Conservation (phyloP, 73 alveolate species). For the Paraurostyla sp. region DNA sequence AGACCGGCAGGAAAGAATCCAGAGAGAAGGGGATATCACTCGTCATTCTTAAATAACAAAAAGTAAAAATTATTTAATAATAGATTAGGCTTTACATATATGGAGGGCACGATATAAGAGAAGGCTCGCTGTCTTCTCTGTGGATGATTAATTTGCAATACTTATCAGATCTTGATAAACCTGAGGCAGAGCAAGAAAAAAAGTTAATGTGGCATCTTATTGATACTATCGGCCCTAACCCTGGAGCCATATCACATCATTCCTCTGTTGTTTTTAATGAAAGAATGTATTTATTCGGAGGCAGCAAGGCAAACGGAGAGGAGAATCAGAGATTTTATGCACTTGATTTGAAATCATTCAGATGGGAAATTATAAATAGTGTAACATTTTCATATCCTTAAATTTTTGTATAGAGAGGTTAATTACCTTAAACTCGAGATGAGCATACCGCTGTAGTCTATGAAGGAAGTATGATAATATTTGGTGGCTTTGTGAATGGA, state of each 20-base stretch:
- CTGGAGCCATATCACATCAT: conserved; percentile 72
- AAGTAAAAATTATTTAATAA: background rate
- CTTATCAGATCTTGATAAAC: conserved; percentile 17
- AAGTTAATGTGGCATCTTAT: conserved; percentile 29
- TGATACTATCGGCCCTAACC: background rate
- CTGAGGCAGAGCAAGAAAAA: conserved; percentile 5
- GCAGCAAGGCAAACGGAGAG: conserved; percentile 67
- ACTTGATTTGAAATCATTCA: conserved; percentile 18
- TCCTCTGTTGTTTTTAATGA: conserved; percentile 57
- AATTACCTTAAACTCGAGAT: conserved; percentile 66
- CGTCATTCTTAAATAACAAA: conserved; percentile 63
- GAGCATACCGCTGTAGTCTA: conserved; percentile 65
- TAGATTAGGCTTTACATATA: conserved; percentile 60
- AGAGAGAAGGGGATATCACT: conserved; percentile 73
- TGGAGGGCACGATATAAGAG: conserved; percentile 84
- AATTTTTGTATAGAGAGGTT: conserved; percentile 47
- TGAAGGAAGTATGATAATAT: conserved; percentile 65
- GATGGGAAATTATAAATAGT: conserved; percentile 26
- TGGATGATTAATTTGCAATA: conserved; percentile 53
- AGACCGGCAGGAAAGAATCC: conserved; percentile 67
- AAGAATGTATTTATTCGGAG: conserved; percentile 75
- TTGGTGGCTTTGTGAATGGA: conserved; percentile 82
- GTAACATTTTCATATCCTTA: background rate
- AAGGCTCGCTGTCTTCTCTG: conserved; percentile 64
- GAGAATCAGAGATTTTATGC: conserved; percentile 6